Evolutionary conservation across 768 basidiomycete species (phyloP), one percentile per base, ranked within the genome.

Genomic region (Suillus ampliporus): DNA sequence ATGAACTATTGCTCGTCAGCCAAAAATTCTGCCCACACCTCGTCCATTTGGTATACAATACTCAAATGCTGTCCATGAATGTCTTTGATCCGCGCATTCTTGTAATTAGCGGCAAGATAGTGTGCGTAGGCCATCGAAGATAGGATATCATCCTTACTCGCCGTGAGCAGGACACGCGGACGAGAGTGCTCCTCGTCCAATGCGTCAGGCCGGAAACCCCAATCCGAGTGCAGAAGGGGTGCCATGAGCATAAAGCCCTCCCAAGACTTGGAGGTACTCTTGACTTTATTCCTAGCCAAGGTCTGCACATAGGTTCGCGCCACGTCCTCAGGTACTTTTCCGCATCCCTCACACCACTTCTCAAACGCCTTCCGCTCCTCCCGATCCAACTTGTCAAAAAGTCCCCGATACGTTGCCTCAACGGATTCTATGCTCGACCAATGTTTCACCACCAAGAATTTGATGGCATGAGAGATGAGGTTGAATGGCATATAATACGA

Each of bases 11-110:
- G 44, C 40, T 67, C 65, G 1, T 41, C 62, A 0, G 40, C 57
- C 34, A 77, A 35, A 61, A 75, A 71, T 6, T 78, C 73, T 37
- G 66, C 74, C 83, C 82, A 85, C 15, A 86, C 68, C 4, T 79
- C 76, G 56, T 87, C 77, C 57, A 84, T 53, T 61, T 79, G 74
- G 67, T 80, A 84, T 31, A 86, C 65, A 8, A 74, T 57, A 21
- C 81, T 73, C n/a, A 86, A 64, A 65, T 86, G 86, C 7, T 85
- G 84, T 1, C 87, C 86, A 19, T 69, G 74, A 46, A 85, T 61
- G 47, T 70, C 76, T 67, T 72, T 80, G 35, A 82, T 67, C 51
- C 66, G 74, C 7, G 79, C 75, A 62, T 83, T 83, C 71, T 74
- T 76, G 71, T 85, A 84, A 60, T 76, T 73, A 13, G 72, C 69